Conservation (phyloP, 2,329 filamentous ascomycete genomes). For the Bipolaris victoriae region DNA sequence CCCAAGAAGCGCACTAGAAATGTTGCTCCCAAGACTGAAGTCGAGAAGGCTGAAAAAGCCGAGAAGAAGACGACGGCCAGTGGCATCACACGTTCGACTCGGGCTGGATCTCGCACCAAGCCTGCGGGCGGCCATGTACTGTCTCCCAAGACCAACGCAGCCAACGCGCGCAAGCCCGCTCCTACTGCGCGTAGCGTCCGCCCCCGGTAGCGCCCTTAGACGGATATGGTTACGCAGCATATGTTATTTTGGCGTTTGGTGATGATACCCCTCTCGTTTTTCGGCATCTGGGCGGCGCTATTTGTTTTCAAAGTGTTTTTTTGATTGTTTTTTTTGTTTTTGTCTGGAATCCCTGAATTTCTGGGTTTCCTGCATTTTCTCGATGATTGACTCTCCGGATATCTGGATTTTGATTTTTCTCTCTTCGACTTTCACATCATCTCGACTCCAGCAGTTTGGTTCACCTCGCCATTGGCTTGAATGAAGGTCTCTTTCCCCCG, state of each 20-base stretch:
- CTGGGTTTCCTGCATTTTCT: no score
- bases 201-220: constrained; percentile 28
- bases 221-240: constrained; percentile 17
- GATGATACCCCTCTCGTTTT: constrained; percentile 17
- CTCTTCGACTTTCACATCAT: background rate
- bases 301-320: background rate
- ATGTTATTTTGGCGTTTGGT: constrained; percentile 20
- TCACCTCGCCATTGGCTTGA: constrained; percentile 21
- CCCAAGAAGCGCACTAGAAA: constrained; percentile 30
- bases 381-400: no score
- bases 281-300: constrained; percentile 19
- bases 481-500: constrained; percentile 1
- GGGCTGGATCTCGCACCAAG: constrained; percentile 34
- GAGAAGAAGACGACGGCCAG: constrained; percentile 1
- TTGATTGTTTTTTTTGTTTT: constrained; percentile 3
- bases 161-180: constrained; percentile 25
- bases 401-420: no score
- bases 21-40: constrained; percentile 16
- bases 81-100: constrained; percentile 28
- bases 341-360: background rate
- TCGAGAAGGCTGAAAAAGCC: background rate
- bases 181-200: constrained; percentile 26
- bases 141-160: constrained; percentile 34
- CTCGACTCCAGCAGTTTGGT: background rate
- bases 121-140: constrained; percentile 23